These are phyloP conservation scores for Hypoxylon sp. DNA, from an alignment of 2,329 filamentous ascomycete genomes.

Conservation along the genomic window DNA sequence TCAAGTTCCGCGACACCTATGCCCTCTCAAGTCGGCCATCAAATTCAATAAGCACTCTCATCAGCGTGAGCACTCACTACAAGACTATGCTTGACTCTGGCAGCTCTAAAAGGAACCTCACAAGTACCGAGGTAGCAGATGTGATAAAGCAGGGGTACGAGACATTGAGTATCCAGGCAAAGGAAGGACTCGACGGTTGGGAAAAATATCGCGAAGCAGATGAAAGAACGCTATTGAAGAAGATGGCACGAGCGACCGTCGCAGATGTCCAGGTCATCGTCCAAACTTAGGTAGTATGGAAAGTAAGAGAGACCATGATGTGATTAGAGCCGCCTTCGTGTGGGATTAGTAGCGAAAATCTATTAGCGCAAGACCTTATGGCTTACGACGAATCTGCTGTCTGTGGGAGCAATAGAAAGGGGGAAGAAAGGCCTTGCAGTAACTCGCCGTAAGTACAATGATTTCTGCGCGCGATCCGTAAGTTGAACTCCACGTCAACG, in stretches of 20 bases:
- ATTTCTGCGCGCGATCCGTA: not conserved
- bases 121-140: constrained; percentile 84
- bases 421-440: not conserved
- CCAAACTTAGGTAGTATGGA: constrained; percentile 52
- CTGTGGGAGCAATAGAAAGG: not conserved
- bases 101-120: constrained; percentile 75
- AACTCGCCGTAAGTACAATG: not conserved
- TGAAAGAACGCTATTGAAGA: constrained; percentile 86
- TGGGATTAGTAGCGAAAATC: not conserved
- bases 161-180: constrained; percentile 89
- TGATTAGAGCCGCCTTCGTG: not conserved
- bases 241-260: constrained; percentile 84
- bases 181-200: constrained; percentile 88
- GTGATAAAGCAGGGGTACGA: constrained; percentile 98
- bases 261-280: constrained; percentile 67
- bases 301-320: not conserved
- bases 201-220: constrained; percentile 89
- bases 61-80: constrained; percentile 88
- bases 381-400: not conserved
- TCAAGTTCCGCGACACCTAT: constrained; percentile 86
- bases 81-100: constrained; percentile 76
- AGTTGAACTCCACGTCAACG: not conserved
- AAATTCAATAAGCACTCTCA: constrained; percentile 85
- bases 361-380: not conserved
- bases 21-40: constrained; percentile 67